These are phyloP conservation scores for Tremellales sp. DNA, from an alignment of 1,284 basidiomycete species.

Conservation along the genomic window DNA sequence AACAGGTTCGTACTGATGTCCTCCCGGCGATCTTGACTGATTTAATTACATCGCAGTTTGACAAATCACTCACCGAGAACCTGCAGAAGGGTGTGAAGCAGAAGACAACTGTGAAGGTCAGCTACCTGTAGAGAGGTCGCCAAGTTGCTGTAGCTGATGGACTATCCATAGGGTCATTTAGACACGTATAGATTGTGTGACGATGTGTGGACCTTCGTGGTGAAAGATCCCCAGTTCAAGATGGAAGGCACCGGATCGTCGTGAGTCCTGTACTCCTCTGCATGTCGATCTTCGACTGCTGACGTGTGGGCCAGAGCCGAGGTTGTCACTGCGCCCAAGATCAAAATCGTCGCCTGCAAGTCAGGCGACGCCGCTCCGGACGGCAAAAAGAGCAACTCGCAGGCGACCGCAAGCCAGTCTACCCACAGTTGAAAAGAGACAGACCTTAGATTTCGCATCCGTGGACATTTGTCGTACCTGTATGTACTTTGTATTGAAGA, in stretches of 20 bases:
- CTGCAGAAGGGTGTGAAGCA: conserved; percentile 87
- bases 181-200: conserved; percentile 91
- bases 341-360: conserved; percentile 96
- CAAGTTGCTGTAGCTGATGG: not conserved
- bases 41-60: no score
- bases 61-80: conserved; percentile 86
- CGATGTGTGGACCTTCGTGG: conserved; percentile 96
- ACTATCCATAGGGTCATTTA: conserved; percentile 65
- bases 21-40: not conserved
- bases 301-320: conserved; percentile 28
- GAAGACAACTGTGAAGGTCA: conserved; percentile 83
- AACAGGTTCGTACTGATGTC: conserved; percentile 61
- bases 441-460: no score
- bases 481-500: no score
- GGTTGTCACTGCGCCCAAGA: conserved; percentile 63
- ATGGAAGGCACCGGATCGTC: conserved; percentile 70
- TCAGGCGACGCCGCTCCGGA: conserved; percentile 74
- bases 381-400: conserved; percentile 37
- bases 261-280: conserved; percentile 23
- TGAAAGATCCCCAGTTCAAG: conserved; percentile 86
- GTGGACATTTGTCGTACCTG: no score
- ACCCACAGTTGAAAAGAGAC: no score
- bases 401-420: no score
- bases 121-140: conserved; percentile 19
- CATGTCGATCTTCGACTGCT: not conserved